These are phyloP conservation scores for Phytophthora ohioensis DNA, from an alignment of 352 stramenopile species.

Conservation along the genomic window DNA sequence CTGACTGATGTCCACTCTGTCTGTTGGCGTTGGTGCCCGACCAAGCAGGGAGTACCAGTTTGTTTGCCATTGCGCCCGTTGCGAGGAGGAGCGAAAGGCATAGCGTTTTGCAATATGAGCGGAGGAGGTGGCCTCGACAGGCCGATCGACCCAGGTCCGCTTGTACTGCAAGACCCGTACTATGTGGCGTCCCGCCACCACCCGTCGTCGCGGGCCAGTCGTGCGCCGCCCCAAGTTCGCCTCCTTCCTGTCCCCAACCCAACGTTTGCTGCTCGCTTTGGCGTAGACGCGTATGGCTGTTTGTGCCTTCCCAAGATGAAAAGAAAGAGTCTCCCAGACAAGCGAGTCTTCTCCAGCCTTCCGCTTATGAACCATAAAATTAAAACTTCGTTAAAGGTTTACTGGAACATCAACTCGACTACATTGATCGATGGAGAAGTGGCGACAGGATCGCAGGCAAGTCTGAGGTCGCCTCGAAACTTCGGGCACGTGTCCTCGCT, in stretches of 20 bases:
- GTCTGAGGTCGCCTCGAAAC: neutral
- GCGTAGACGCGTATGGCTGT: constrained; percentile 27
- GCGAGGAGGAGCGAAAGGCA: constrained; percentile 67
- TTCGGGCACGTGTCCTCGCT: neutral
- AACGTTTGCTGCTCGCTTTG: constrained; percentile 16
- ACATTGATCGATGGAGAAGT: too few relatives aligned
- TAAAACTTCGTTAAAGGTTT: constrained; percentile 32
- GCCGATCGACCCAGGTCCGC: constrained; percentile 9
- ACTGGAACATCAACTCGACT: too few relatives aligned
- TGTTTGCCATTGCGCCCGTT: constrained; percentile 72
- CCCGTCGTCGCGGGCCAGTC: neutral
- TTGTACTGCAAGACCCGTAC: constrained; percentile 12
- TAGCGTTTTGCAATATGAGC: constrained; percentile 34
- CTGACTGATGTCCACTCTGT: constrained; percentile 28
- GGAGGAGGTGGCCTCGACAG: constrained; percentile 12
- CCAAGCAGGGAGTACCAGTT: constrained; percentile 82
- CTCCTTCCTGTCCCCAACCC: neutral
- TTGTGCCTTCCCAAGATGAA: constrained; percentile 20
- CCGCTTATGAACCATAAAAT: constrained; percentile 38
- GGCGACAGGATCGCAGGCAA: neutral
- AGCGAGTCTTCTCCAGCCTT: constrained; percentile 2
- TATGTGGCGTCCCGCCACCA: neutral
- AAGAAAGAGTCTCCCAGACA: constrained; percentile 14
- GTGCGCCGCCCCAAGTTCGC: constrained; percentile 2
- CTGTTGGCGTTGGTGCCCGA: constrained; percentile 19